Evolutionary conservation across 2,329 filamentous ascomycete genomes (phyloP).

Genomic region (Sphaerostilbella broomeana): DNA sequence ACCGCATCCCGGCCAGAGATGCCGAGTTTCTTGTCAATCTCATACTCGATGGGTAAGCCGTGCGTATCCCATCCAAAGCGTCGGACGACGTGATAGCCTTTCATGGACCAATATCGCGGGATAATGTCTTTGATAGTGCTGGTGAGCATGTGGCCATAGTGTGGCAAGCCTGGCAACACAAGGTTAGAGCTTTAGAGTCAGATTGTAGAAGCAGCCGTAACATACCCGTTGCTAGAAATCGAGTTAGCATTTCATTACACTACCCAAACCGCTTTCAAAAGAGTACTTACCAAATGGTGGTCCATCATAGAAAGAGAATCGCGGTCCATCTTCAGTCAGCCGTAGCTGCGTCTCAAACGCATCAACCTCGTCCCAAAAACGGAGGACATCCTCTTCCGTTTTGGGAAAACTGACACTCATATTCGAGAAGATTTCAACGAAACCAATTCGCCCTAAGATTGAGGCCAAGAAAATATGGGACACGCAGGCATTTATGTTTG

Average conservation of each 20-base stretch:
- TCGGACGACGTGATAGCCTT: constrained; percentile 84
- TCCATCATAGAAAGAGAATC: constrained; percentile 91
- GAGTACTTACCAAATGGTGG: constrained; percentile 76
- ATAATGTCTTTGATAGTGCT: constrained; percentile 98
- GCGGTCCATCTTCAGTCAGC: constrained; percentile 65
- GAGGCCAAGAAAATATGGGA: too few relatives aligned
- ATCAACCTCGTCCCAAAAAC: constrained; percentile 18
- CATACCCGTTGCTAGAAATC: too few relatives aligned
- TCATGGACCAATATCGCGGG: constrained; percentile 95
- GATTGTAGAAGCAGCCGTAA: too few relatives aligned
- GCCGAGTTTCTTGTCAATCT: constrained; percentile 93
- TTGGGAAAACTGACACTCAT: constrained; percentile 15
- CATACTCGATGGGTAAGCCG: constrained; percentile 89
- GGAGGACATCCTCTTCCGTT: constrained; percentile 19
- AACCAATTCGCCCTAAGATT: background rate
- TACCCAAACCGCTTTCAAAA: too few relatives aligned
- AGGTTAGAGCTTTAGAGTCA: too few relatives aligned
- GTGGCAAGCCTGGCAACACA: constrained; percentile 58
- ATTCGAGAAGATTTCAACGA: background rate
- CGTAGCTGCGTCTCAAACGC: constrained; percentile 22
- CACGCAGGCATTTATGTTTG: too few relatives aligned
- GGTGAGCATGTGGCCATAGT: constrained; percentile 70
- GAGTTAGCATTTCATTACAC: too few relatives aligned
- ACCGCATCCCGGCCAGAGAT: constrained; percentile 86
- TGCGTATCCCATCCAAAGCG: constrained; percentile 95